Conservation (phyloP, 768 basidiomycete species). For the Lactarius pseudohatsudake region DNA sequence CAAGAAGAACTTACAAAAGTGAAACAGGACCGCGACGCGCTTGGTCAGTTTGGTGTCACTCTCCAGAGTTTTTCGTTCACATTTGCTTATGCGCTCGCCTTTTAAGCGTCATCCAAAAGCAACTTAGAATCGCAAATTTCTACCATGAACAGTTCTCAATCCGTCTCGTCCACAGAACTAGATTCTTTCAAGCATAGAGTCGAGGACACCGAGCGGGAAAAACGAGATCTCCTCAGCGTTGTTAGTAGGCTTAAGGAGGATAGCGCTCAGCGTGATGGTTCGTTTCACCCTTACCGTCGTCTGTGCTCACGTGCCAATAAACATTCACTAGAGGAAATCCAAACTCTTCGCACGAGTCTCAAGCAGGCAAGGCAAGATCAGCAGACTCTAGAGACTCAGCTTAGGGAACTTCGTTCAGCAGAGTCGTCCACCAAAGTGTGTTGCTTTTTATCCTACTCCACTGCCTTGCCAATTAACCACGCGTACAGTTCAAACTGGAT, state of each 20-base stretch:
- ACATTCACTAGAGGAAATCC: constrained; percentile 59
- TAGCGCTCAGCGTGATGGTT: constrained; percentile 71
- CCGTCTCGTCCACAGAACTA: constrained; percentile 61
- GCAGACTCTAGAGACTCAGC: constrained; percentile 61
- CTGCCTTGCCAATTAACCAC: constrained; percentile 10
- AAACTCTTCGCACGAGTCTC: constrained; percentile 62
- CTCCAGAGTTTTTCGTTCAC: constrained; percentile 19
- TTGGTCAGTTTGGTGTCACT: constrained; percentile 48
- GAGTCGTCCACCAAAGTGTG: constrained; percentile 76
- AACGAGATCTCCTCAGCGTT: constrained; percentile 82
- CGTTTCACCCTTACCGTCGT: constrained; percentile 27
- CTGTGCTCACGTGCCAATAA: neutral
- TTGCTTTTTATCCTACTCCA: constrained; percentile 2
- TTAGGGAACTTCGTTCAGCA: constrained; percentile 69
- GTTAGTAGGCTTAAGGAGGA: constrained; percentile 84
- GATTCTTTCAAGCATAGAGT: constrained; percentile 58
- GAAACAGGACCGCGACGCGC: constrained; percentile 62
- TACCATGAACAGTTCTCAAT: constrained; percentile 55
- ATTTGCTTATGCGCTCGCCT: constrained; percentile 24
- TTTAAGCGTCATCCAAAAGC: constrained; percentile 46
- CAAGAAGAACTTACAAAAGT: constrained; percentile 56
- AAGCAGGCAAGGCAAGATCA: constrained; percentile 77
- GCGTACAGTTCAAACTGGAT: constrained; percentile 77
- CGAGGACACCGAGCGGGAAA: constrained; percentile 84
- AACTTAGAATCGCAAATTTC: constrained; percentile 56